phyloP scores from a whole-genome alignment of 441 rosid species.

The Erodium trifolium region DNA sequence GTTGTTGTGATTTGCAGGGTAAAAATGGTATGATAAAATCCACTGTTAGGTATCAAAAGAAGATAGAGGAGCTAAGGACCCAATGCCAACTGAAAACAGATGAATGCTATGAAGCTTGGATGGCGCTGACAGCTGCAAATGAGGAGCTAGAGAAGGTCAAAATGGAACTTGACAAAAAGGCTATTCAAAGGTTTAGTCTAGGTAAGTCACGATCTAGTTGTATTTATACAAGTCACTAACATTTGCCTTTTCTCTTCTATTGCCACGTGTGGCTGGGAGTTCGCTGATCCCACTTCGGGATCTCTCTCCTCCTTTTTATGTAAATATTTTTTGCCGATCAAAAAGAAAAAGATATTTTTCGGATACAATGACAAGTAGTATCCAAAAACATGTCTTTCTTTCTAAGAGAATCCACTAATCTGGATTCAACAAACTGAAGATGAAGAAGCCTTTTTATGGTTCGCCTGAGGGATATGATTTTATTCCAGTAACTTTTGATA shows the following conservation, averaged over 20 bases:
- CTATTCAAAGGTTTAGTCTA: constrained; percentile 11
- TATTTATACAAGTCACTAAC: neutral
- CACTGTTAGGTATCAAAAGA: constrained; percentile 15
- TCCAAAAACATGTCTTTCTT: neutral
- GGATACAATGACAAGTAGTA: neutral
- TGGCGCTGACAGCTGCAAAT: constrained; percentile 56
- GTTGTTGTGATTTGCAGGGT: constrained; percentile 12
- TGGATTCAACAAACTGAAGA: neutral
- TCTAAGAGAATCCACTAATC: neutral
- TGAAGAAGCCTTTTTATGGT: neutral
- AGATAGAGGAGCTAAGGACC: constrained; percentile 44
- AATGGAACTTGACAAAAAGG: constrained; percentile 16
- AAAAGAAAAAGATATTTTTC: neutral
- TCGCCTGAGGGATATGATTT: neutral
- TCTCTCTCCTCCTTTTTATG: too few species aligned
- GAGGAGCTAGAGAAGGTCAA: constrained; percentile 44
- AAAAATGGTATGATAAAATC: constrained; percentile 13
- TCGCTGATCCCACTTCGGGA: neutral
- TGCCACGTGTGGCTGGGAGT: too few species aligned
- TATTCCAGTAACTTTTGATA: neutral
- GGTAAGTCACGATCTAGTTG: constrained; percentile 12
- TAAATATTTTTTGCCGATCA: too few species aligned
- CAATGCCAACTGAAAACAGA: constrained; percentile 54
- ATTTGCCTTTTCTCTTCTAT: too few species aligned
- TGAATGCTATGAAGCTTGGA: constrained; percentile 71